Base-by-base conservation (phyloP, 768 basidiomycete species). In the Leccinum uliginosum region DNA sequence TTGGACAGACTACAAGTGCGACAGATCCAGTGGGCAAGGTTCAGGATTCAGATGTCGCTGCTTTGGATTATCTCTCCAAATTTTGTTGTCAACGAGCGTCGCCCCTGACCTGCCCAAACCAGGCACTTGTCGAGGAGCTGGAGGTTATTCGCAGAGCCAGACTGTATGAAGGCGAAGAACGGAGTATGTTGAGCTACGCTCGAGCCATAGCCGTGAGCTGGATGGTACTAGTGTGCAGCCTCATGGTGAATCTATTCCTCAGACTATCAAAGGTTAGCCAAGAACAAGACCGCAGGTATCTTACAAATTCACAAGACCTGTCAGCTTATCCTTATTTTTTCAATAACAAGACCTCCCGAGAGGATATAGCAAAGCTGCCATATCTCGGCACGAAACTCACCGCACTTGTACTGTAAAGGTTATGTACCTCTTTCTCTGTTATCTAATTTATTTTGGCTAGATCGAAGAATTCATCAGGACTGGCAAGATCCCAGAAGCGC, bases 181-280 rank as follows among this genome's bases (percentile, higher is more conserved):
- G 82, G 27, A 89, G 86, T 62, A 83, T 85, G 40, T 71, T 93
- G 49, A 84, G 83, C 58, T 93, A 93, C 61, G 77, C 83, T 32
- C 78, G 89, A 49, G 84, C 87, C 2, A 84, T 91, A 60, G 78
- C 84, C n/a, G 86, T 87, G 65, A 61, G 83, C 71, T 27, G 44
- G 38, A n/a, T 54, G 52, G 29, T 44, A 15, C 35, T 23, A 44
- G 32, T 30, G 30, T 47, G 14, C 29, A 8, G 10, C 50, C 17
- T 49, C 1, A 58, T 53, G 26, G 11, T 55, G 55, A 61, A 21
- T 35, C 32, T 23, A 12, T 9, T 50, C 38, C 51, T 17, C 51
- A 83, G 83, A 58, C 70, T 15, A 67, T 83, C 54, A 83, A 84
- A 75, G 77, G 83, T 78, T 8, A 48, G 59, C 62, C 26, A 11